Evolutionary conservation across 768 basidiomycete species (phyloP).

Genomic region (Cyathus striatus): DNA sequence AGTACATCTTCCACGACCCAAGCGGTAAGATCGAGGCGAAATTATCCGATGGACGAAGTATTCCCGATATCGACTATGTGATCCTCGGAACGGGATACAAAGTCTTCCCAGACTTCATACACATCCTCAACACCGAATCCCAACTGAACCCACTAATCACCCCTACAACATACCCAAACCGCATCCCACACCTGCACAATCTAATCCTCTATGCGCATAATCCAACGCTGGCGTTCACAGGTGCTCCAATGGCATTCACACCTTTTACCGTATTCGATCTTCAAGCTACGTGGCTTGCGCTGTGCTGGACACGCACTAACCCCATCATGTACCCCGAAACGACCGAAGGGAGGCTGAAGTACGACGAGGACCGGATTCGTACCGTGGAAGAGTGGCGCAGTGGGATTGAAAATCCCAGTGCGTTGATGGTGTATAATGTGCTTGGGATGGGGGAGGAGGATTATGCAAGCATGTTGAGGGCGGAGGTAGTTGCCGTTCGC

Average conservation of each 20-base stretch:
- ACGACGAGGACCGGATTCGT: constrained; percentile 29
- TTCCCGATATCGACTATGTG: constrained; percentile 37
- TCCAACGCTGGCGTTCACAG: constrained; percentile 41
- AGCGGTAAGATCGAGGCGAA: constrained; percentile 23
- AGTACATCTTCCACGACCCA: constrained; percentile 17
- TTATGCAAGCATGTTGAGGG: constrained; percentile 27
- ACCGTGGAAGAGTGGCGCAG: constrained; percentile 14
- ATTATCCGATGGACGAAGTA: constrained; percentile 28
- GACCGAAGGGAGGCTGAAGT: constrained; percentile 22
- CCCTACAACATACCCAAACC: constrained; percentile 20
- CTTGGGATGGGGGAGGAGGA: constrained; percentile 26
- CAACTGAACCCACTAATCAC: constrained; percentile 18
- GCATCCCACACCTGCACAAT: constrained; percentile 39
- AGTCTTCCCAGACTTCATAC: constrained; percentile 35
- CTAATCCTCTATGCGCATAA: constrained; percentile 42
- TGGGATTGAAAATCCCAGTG: constrained; percentile 17
- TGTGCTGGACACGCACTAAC: constrained; percentile 33
- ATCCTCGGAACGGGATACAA: constrained; percentile 44
- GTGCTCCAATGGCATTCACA: constrained; percentile 34
- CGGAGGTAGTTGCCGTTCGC: constrained; percentile 22
- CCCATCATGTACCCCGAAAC: constrained; percentile 26
- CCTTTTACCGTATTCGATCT: constrained; percentile 46
- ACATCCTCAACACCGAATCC: constrained; percentile 18
- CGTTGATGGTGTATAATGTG: constrained; percentile 30
- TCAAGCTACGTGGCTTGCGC: constrained; percentile 39